Percentiles rank a stretch among this genome's conserved stretches.
Evolutionary conservation across 345 rosid genomes (phyloP).

Genomic region (Angophora floribunda): DNA sequence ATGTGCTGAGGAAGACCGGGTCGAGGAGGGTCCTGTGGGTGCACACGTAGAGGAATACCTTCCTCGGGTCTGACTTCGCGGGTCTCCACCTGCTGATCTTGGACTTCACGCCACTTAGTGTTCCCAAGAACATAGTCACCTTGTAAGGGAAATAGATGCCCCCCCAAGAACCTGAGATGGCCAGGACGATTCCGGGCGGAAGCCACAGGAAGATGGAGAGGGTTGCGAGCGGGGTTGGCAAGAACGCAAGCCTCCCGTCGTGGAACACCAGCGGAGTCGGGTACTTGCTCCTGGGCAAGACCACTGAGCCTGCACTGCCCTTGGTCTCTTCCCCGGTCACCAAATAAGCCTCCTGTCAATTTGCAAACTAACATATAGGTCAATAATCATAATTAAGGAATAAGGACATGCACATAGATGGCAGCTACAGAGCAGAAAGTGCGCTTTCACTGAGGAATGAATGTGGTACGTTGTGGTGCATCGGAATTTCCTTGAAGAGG

Average conservation of each 20-base stretch:
- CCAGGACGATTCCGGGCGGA: constrained; percentile 53
- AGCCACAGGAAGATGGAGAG: constrained; percentile 69
- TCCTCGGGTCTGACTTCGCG: constrained; percentile 1
- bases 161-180: constrained; percentile 42
- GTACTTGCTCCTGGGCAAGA: constrained; percentile 62
- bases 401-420: background rate
- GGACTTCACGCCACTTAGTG: constrained; percentile 37
- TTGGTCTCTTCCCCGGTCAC: constrained; percentile 41
- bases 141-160: constrained; percentile 64
- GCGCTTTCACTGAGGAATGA: background rate
- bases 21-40: constrained; percentile 78
- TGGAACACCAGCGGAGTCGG: constrained; percentile 88
- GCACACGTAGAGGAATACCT: constrained; percentile 81
- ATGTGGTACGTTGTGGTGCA: background rate
- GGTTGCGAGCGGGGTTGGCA: constrained; percentile 78
- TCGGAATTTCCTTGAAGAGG: background rate
- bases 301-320: constrained; percentile 4
- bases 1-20: constrained; percentile 67
- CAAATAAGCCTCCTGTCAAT: constrained; percentile 61
- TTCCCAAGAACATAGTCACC: constrained; percentile 25
- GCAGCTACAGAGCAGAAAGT: background rate
- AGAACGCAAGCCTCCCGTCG: constrained; percentile 94
- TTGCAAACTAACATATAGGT: background rate
- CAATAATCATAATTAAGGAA: background rate
- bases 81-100: constrained; percentile 15